Evolutionary conservation across 169 alveolate genomes (phyloP), one percentile per base, ranked within the genome.

Genomic region (Besnoitia besnoiti): DNA sequence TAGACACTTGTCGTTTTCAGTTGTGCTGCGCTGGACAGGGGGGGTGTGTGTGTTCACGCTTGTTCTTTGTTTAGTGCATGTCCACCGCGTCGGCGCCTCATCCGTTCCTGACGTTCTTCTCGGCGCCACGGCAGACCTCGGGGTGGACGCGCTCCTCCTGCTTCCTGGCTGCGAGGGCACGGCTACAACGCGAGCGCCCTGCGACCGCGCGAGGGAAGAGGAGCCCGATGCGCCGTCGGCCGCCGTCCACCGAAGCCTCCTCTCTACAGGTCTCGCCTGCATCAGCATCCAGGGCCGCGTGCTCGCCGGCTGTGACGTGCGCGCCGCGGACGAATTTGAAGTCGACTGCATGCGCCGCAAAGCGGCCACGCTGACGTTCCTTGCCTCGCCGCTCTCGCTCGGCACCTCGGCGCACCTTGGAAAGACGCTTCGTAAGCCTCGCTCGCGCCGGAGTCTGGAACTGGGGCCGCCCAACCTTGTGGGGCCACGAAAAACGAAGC

Each of bases 311-410:
- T 37, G 42, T 44, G 84, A 73, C 24, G 87, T 77, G n/a, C 19
- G 50, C 16, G 40, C 59, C 21, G 61, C 40, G 35, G 87, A 77
- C 59, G 87, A 77, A 46, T 77, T 40, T 30, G 87, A 77, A 40
- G 35, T 77, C 37, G 35, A 27, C 61, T 77, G 87, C 59, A 77
- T 77, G 87, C 87, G 59, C 51, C 24, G 40, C 37, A 77, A 77
- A 37, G 87, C 47, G 40, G 87, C 87, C 10, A 30, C 87, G 33
- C 87, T 77, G 50, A 12, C 87, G n/a, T 77, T 77, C 59, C 87
- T 77, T 33, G 27, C 84, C 46, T 77, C 87, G 21, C 87, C 87
- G n/a, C 40, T 44, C 27, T 39, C 87, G 0, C 61, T 59, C 37
- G 59, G 8, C 24, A 44, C 19, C 10, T 12, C 62, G 3, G 21